These are phyloP conservation scores for Lachnellula suecica DNA, from an alignment of 2,329 filamentous ascomycete species.

Conservation along the genomic window DNA sequence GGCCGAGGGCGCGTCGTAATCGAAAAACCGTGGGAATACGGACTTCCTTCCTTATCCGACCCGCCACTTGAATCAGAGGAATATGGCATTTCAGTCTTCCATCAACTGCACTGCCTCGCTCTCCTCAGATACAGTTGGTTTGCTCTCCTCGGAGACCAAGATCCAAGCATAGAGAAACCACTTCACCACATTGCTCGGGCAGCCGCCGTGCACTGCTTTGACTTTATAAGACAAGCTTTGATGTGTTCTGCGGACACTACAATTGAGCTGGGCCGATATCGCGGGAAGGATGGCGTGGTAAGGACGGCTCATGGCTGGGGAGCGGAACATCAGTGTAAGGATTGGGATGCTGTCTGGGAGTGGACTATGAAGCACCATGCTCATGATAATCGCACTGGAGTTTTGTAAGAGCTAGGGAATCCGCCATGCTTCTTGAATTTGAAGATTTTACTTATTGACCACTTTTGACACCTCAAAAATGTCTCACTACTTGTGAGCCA, in stretches of 20 bases:
- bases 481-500: no score
- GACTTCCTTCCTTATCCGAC: background rate
- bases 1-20: background rate
- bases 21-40: background rate
- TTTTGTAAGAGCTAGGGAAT: background rate
- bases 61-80: background rate
- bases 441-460: no score
- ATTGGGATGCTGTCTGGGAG: background rate
- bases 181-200: conserved; percentile 1
- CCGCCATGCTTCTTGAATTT: no score
- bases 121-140: background rate
- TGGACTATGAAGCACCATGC: background rate
- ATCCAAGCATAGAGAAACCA: background rate
- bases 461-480: no score
- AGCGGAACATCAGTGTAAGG: background rate
- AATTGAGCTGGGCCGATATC: background rate
- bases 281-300: background rate
- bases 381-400: background rate
- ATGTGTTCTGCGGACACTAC: conserved; percentile 16
- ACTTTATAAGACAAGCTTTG: conserved; percentile 15
- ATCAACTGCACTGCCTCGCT: background rate
- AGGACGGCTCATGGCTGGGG: background rate
- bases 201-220: conserved; percentile 12
- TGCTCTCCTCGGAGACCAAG: background rate
- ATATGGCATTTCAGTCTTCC: background rate